These are phyloP conservation scores for Escovopsis sp. DNA, from an alignment of 2,329 filamentous ascomycete genomes.

Conservation along the genomic window DNA sequence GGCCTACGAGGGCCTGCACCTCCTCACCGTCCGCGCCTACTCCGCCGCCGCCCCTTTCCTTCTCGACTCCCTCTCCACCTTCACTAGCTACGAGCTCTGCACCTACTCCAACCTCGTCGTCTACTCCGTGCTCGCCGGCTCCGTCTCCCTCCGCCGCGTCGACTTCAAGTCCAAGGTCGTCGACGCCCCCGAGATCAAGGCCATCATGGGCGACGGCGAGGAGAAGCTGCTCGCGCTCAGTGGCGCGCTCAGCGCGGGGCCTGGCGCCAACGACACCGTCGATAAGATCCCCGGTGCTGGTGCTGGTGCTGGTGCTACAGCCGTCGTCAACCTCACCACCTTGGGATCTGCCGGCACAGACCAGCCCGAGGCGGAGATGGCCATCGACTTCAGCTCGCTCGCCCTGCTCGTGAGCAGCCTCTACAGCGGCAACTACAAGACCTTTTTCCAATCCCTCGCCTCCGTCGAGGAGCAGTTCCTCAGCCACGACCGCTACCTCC, in stretches of 20 bases:
- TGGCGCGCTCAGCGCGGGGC: conserved; percentile 67
- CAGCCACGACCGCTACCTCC: conserved; percentile 83
- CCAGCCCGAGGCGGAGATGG: conserved; percentile 61
- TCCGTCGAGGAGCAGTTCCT: conserved; percentile 89
- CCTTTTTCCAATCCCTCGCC: conserved; percentile 81
- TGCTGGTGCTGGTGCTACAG: too few relatives aligned
- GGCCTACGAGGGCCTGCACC: conserved; percentile 90
- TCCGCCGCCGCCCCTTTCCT: conserved; percentile 79
- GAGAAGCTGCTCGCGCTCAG: conserved; percentile 74
- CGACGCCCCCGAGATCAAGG: conserved; percentile 95
- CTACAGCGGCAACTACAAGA: conserved; percentile 87
- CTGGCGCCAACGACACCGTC: conserved; percentile 62
- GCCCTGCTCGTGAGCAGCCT: conserved; percentile 79
- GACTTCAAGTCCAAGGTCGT: conserved; percentile 99
- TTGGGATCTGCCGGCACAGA: conserved; percentile 57
- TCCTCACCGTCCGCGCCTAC: conserved; percentile 85
- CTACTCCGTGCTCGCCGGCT: conserved; percentile 89
- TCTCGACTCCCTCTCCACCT: conserved; percentile 92
- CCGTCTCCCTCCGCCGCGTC: conserved; percentile 84
- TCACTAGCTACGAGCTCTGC: conserved; percentile 97
- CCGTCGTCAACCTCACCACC: conserved; percentile 76
- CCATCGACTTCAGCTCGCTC: conserved; percentile 79
- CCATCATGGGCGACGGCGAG: conserved; percentile 78
- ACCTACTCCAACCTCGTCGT: conserved; percentile 89
- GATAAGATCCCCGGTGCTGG: conserved; percentile 35